Evolutionary conservation across 2,329 filamentous ascomycete genomes (phyloP).

Genomic region (Verticillium longisporum): DNA sequence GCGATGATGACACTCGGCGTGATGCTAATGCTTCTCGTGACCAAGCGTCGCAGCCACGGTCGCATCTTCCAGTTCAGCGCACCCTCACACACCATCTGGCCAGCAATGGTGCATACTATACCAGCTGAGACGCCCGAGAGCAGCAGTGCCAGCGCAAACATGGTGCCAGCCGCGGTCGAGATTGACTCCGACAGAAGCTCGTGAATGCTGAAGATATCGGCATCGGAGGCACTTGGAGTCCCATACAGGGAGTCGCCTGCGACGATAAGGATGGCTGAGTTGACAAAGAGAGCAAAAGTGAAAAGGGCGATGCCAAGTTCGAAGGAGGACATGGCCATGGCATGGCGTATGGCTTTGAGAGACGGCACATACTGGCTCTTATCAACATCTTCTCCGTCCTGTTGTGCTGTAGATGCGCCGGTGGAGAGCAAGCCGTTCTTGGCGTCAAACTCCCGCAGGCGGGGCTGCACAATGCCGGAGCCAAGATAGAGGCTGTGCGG

Average conservation of each 20-base stretch:
- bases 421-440: slow-evolving; percentile 45
- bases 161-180: slow-evolving; percentile 66
- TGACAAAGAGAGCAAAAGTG: slow-evolving; percentile 79
- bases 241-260: slow-evolving; percentile 70
- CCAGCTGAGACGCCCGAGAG: slow-evolving; percentile 76
- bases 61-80: slow-evolving; percentile 67
- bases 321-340: slow-evolving; percentile 64
- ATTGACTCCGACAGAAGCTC: slow-evolving; percentile 61
- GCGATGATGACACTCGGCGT: slow-evolving; percentile 79
- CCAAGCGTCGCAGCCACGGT: slow-evolving; percentile 72
- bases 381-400: slow-evolving; percentile 22
- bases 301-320: slow-evolving; percentile 69
- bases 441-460: slow-evolving; percentile 56
- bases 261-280: slow-evolving; percentile 75
- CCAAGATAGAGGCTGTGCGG: slow-evolving; percentile 63
- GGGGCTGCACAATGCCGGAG: slow-evolving; percentile 61
- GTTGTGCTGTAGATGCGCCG: slow-evolving; percentile 23
- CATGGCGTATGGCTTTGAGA: slow-evolving; percentile 64
- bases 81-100: slow-evolving; percentile 84
- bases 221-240: slow-evolving; percentile 52
- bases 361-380: slow-evolving; percentile 64
- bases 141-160: slow-evolving; percentile 78
- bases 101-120: slow-evolving; percentile 83
- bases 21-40: slow-evolving; percentile 76
- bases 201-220: slow-evolving; percentile 81